Base-by-base conservation (phyloP, 2,329 filamentous ascomycete species). In the Hysterium pulicare region DNA sequence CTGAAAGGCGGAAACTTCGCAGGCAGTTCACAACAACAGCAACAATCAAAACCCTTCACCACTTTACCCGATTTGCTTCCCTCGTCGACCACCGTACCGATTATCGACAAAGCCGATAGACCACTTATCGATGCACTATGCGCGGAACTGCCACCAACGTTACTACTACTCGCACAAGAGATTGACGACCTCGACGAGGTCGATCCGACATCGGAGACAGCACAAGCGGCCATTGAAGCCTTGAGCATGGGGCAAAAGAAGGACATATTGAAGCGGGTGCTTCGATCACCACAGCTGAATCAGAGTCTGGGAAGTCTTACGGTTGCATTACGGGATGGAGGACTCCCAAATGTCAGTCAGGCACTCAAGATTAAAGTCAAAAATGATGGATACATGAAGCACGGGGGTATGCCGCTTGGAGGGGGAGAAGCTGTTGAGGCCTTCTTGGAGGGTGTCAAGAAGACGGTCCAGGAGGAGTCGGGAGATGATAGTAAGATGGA, bases 391-490 rank as follows among this genome's bases (percentile, higher is more conserved):
- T 86, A 87, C 50, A 77, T 95, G 58, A 78, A 77, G 48, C 83
- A 86, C 42, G 84, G 87, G 5, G 85, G 81, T 38, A 83, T 96
- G 72, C 90, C 91, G 2, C 69, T 96, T 34, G 91, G 90, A 33
- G 90, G 90, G 40, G 87, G 86, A 5, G 85, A 93, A 55, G 91
- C 91, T 10, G 83, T 98, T 2, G 85, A 94, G 71, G 87, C 87
- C 3, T 98, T 98, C 68, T 77, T 98, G 17, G 81, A 94, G 42
- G 93, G 91, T 3, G 83, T 96, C 36, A 93, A 86, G 76, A 84
- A 81, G 70, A 83, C 81, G 5, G 85, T 90, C 1, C 77, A 85
- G 53, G 64, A 69, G n/a, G 51, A 52, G 30, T 38, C 38, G 20
- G 38, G 16, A 9, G 49, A 46, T 3, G 56, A 52, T 8, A 54